Percentiles rank a stretch among this genome's conserved stretches.
Conservation (phyloP, 1,284 basidiomycete species). For the Quambalaria eucalypti region DNA sequence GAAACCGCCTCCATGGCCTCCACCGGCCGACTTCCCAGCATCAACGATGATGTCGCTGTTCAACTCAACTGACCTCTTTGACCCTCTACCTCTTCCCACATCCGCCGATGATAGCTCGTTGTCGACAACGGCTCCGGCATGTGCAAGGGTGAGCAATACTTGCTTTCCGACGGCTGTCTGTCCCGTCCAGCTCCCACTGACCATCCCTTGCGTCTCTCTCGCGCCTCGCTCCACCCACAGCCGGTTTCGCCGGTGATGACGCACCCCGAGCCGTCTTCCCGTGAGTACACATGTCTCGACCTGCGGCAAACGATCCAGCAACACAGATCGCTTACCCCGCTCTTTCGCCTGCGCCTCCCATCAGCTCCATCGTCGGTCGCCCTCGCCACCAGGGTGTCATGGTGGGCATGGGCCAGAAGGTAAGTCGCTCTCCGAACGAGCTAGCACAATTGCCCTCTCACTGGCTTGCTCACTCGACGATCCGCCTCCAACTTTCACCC, state of each 20-base stretch:
- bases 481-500: background rate
- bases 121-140: constrained; percentile 48
- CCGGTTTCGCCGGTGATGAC: constrained; percentile 63
- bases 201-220: constrained; percentile 1
- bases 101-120: constrained; percentile 46
- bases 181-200: background rate
- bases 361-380: constrained; percentile 78
- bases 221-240: constrained; percentile 10
- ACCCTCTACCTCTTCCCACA: no score
- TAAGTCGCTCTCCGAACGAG: background rate
- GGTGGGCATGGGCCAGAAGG: constrained; percentile 55
- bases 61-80: background rate
- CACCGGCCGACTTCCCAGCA: background rate
- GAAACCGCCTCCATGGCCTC: background rate
- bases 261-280: constrained; percentile 68
- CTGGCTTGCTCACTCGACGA: background rate
- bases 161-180: background rate
- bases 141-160: constrained; percentile 46
- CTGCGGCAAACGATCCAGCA: no score
- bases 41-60: no score
- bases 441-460: background rate
- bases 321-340: no score
- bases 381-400: constrained; percentile 87
- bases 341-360: no score
- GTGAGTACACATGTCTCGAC: constrained; percentile 41